Percentiles rank a stretch among this genome's conserved stretches.
phyloP scores from a whole-genome alignment of 371 early-diverging fungal species.

The Mucor ambiguus region DNA sequence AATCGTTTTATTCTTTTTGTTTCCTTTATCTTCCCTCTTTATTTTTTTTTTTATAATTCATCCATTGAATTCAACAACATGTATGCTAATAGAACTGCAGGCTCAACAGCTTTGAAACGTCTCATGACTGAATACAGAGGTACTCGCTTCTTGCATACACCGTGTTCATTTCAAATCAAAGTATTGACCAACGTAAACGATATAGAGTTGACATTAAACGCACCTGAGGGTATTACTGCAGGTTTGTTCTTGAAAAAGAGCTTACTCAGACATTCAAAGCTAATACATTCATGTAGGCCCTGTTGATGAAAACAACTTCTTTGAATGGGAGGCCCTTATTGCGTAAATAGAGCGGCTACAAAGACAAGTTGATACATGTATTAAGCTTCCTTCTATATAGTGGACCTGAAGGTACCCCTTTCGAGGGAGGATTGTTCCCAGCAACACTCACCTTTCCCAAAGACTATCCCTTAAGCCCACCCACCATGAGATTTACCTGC shows the following conservation, averaged over 20 bases:
- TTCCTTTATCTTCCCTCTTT: background rate
- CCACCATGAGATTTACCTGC: slow-evolving; percentile 88
- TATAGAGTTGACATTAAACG: slow-evolving; percentile 88
- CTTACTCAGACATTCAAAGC: background rate
- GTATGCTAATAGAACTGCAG: slow-evolving; percentile 47
- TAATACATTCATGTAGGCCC: slow-evolving; percentile 60
- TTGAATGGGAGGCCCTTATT: slow-evolving; percentile 96
- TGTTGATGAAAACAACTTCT: slow-evolving; percentile 89
- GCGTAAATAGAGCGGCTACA: slow-evolving; percentile 56
- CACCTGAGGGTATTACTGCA: slow-evolving; percentile 97
- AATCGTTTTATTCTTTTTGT: background rate
- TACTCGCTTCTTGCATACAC: slow-evolving; percentile 19
- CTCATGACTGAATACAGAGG: slow-evolving; percentile 97
- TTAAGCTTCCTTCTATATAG: slow-evolving; percentile 35
- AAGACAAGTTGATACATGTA: background rate
- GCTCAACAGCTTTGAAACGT: slow-evolving; percentile 88
- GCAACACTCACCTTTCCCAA: slow-evolving; percentile 88
- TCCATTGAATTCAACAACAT: slow-evolving; percentile 15
- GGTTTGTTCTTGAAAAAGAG: slow-evolving; percentile 42
- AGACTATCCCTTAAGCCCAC: slow-evolving; percentile 96
- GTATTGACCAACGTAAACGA: background rate
- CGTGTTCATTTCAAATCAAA: background rate
- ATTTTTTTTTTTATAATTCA: background rate
- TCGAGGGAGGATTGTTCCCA: slow-evolving; percentile 87
- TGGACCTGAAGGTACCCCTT: slow-evolving; percentile 95